Evolutionary conservation across 129 eudicot genomes (phyloP), one percentile per base, ranked within the genome.

Genomic region (Flaveria robusta): DNA sequence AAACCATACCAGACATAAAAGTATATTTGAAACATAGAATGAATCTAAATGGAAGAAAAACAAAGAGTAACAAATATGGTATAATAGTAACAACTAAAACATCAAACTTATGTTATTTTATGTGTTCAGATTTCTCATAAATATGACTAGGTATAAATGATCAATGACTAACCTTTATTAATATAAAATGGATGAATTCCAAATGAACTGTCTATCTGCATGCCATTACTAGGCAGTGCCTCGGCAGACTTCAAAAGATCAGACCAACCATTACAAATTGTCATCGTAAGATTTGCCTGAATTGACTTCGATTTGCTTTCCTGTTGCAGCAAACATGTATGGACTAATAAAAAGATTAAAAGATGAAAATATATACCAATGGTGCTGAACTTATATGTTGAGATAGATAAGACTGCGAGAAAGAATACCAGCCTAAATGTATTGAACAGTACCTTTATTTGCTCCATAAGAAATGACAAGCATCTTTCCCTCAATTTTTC

Each of bases 111-210:
- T 34, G 39, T 34, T 34, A 34, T 34, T 67, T 67, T 31, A 26
- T 19, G 9, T 68, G 10, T 45, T 54, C 46, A 55, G 20, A 68
- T 24, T 34, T 34, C 39, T 34, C 39, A 34, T 34, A 54, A 24
- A 23, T 67, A 68, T 22, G 2, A 56, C 47, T 52, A 34, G 4
- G 10, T 16, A 66, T 26, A 77, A 42, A 34, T 46, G 34, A 43
- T 34, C 39, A 56, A 70, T 20, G 47, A 69, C 70, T 56, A 37
- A 86, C 99, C 99, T 81, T 83, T 91, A 81, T 89, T 89, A 68
- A 95, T 91, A 76, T 89, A 95, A 86, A 95, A 95, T 49, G 99
- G 99, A 79, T 89, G 89, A 70, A 95, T 87, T 13, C 97, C 97
- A 77, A 91, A 95, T 68, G 41, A 83, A 74, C 60, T 77, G 73